phyloP scores from a whole-genome alignment of 768 basidiomycete genomes.

The Suillus variegatus region DNA sequence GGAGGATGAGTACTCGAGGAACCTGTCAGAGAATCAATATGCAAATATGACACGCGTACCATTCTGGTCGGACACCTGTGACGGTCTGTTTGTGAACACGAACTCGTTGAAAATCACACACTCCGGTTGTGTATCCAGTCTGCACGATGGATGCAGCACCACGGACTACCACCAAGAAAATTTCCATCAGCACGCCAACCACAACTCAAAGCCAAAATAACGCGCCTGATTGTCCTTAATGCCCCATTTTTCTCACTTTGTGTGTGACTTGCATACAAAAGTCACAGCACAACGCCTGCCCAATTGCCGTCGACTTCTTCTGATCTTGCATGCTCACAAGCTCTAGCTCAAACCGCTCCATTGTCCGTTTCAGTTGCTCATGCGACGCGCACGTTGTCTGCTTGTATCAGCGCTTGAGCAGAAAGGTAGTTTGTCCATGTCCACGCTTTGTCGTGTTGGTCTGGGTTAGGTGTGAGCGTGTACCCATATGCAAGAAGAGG shows the following conservation, averaged over 20 bases:
- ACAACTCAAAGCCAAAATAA: background rate
- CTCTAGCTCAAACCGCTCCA: too few species aligned
- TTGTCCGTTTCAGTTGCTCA: too few species aligned
- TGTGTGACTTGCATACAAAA: constrained; percentile 99
- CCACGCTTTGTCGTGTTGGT: too few species aligned
- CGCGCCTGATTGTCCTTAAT: constrained; percentile 93
- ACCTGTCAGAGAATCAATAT: too few species aligned
- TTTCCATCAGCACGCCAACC: background rate
- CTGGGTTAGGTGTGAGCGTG: too few species aligned
- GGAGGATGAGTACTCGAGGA: too few species aligned
- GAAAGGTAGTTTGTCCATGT: too few species aligned
- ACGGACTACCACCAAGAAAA: constrained; percentile 15
- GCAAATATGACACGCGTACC: constrained; percentile 46
- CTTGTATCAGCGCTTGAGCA: too few species aligned
- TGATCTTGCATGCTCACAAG: too few species aligned
- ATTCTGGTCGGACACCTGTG: constrained; percentile 83
- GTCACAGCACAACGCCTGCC: constrained; percentile 87
- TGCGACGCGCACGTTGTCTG: too few species aligned
- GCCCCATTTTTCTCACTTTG: constrained; percentile 87
- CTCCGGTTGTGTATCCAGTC: constrained; percentile 83
- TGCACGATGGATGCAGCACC: constrained; percentile 75
- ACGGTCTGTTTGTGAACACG: constrained; percentile 26
- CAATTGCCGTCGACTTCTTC: too few species aligned
- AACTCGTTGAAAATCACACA: constrained; percentile 94
- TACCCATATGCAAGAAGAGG: too few species aligned